These are phyloP conservation scores for Teratosphaeria zuluensis DNA, from an alignment of 2,329 filamentous ascomycete species.

Conservation along the genomic window DNA sequence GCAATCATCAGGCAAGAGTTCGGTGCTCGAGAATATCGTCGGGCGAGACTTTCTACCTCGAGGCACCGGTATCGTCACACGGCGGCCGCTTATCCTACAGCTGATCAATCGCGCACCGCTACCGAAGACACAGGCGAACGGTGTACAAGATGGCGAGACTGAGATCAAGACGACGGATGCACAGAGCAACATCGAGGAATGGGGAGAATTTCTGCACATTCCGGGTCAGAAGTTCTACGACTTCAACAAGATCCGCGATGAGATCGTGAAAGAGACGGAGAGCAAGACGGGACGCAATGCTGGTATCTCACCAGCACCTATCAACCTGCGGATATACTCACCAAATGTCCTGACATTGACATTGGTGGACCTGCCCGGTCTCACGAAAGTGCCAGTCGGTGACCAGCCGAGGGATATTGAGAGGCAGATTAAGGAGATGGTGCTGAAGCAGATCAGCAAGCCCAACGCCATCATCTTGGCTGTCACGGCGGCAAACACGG, in stretches of 20 bases:
- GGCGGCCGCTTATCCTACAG: conserved; percentile 90
- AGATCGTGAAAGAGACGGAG: conserved; percentile 94
- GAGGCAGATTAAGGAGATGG: conserved; percentile 94
- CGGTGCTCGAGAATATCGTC: conserved; percentile 96
- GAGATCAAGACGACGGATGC: conserved; percentile 63
- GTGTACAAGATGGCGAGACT: conserved; percentile 61
- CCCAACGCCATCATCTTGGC: conserved; percentile 96
- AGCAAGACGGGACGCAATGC: conserved; percentile 93
- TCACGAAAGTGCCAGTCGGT: conserved; percentile 93
- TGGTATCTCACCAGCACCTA: conserved; percentile 90
- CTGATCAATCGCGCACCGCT: conserved; percentile 75
- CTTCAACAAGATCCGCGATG: conserved; percentile 96
- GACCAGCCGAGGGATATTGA: conserved; percentile 96
- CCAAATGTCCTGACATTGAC: conserved; percentile 96
- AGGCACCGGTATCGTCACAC: conserved; percentile 94
- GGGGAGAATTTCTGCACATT: conserved; percentile 97
- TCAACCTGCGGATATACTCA: conserved; percentile 97
- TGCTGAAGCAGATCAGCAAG: conserved; percentile 96
- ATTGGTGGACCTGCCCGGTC: conserved; percentile 86
- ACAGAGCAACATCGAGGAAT: conserved; percentile 87
- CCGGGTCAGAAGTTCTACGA: conserved; percentile 96
- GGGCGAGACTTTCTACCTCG: conserved; percentile 98
- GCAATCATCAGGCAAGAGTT: conserved; percentile 99
- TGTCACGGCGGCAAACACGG: conserved; percentile 91
- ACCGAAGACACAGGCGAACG: conserved; percentile 57